These are phyloP conservation scores for Colletotrichum tropicicola DNA, from an alignment of 2,329 filamentous ascomycete genomes.

Conservation along the genomic window DNA sequence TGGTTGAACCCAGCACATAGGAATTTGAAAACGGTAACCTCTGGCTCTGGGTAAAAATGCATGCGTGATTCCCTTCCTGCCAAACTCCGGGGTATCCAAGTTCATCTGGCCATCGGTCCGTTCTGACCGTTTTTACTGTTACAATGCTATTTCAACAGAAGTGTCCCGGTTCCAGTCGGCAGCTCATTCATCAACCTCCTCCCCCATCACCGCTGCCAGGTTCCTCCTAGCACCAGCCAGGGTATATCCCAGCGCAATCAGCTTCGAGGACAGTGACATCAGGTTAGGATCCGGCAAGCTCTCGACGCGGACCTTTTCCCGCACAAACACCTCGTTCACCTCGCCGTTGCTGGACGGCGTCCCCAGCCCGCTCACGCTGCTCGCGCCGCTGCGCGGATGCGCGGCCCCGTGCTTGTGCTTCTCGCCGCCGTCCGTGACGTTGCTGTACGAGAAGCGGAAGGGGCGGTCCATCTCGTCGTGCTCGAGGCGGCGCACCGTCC, in stretches of 20 bases:
- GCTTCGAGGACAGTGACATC: conserved; percentile 84
- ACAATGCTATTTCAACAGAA: background rate
- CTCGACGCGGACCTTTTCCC: conserved; percentile 89
- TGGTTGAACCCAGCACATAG: conserved; percentile 26
- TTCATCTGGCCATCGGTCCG: background rate
- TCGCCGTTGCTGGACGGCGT: conserved; percentile 31
- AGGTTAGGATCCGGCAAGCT: conserved; percentile 83
- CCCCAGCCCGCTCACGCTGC: conserved; percentile 12
- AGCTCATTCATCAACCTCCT: conserved; percentile 47
- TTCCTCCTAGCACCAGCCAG: conserved; percentile 76
- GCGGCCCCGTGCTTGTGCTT: conserved; percentile 25
- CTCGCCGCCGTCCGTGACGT: conserved; percentile 34
- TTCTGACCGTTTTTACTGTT: background rate
- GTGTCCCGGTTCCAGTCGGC: too few relatives aligned
- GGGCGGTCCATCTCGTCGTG: conserved; percentile 84
- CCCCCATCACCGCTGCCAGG: conserved; percentile 80
- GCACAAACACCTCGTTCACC: conserved; percentile 76
- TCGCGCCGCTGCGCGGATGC: conserved; percentile 9
- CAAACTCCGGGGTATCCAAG: conserved; percentile 36
- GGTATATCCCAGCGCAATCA: conserved; percentile 79
- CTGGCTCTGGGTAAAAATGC: background rate
- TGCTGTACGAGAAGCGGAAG: conserved; percentile 67
- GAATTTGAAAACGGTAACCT: conserved; percentile 23
- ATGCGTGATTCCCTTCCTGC: background rate
- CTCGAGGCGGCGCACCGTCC: conserved; percentile 68